phyloP scores from a whole-genome alignment of 208 protist species.

The Naegleria lovaniensis region DNA sequence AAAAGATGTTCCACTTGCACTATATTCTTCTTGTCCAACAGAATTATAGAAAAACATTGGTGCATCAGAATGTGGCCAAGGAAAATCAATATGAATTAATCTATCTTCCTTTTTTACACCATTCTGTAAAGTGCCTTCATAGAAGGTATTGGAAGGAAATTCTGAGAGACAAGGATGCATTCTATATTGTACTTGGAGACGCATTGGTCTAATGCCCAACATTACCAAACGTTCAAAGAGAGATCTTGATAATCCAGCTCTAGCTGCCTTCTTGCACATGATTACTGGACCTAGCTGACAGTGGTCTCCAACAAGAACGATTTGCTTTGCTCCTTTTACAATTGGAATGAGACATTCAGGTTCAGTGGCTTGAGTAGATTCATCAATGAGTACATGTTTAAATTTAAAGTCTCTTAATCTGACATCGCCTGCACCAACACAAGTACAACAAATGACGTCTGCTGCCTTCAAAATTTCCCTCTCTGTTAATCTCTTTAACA shows the following conservation, averaged over 20 bases:
- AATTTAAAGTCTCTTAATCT: conserved; percentile 72
- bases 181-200: conserved; percentile 93
- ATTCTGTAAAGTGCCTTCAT: conserved; percentile 92
- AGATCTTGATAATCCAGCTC: conserved; percentile 76
- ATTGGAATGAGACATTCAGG: conserved; percentile 93
- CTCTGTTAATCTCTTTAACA: conserved; percentile 54
- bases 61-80: conserved; percentile 69
- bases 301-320: conserved; percentile 88
- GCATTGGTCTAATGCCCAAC: conserved; percentile 71
- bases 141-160: conserved; percentile 93
- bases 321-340: conserved; percentile 78
- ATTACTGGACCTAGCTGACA: conserved; percentile 92
- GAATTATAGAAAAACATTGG: conserved; percentile 91
- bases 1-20: conserved; percentile 83
- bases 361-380: conserved; percentile 88
- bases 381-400: conserved; percentile 88
- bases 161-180: conserved; percentile 93
- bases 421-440: conserved; percentile 78
- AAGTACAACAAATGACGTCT: conserved; percentile 93
- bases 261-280: conserved; percentile 79
- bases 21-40: conserved; percentile 79
- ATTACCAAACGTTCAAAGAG: conserved; percentile 91
- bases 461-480: conserved; percentile 62
- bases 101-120: conserved; percentile 75
- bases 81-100: conserved; percentile 59